A percentile compares a stretch with the other conserved stretches of the same genome.
Conservation (phyloP, 352 stramenopile genomes). For the Pythium folliculosum region DNA sequence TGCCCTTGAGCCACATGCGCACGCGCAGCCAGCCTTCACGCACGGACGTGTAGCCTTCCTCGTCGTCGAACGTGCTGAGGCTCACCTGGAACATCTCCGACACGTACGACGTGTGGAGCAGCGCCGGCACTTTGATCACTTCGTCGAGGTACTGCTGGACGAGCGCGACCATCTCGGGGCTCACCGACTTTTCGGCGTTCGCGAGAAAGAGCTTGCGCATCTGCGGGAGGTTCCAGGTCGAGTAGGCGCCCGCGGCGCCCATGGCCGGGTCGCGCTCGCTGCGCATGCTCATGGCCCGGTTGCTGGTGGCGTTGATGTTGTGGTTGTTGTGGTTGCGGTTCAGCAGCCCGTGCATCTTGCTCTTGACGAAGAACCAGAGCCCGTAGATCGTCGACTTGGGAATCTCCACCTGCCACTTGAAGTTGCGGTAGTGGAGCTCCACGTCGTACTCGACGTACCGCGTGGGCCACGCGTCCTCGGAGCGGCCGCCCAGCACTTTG, state of each 20-base stretch:
- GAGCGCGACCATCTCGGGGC: conserved; percentile 73
- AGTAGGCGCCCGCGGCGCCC: conserved; percentile 7
- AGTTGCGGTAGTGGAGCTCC: conserved; percentile 78
- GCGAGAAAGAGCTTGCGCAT: conserved; percentile 83
- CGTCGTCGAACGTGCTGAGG: conserved; percentile 83
- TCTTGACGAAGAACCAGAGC: conserved; percentile 89
- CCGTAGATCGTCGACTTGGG: conserved; percentile 80
- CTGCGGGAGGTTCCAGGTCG: conserved; percentile 56
- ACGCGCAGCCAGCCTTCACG: conserved; percentile 86
- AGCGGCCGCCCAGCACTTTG: conserved; percentile 60
- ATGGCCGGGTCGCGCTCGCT: conserved; percentile 16
- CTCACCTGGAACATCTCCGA: conserved; percentile 84
- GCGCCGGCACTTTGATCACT: conserved; percentile 57
- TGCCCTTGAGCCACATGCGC: conserved; percentile 83
- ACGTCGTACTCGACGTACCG: conserved; percentile 87
- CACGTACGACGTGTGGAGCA: conserved; percentile 72
- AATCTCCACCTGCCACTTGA: conserved; percentile 85
- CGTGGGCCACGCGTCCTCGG: conserved; percentile 79
- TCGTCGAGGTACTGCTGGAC: conserved; percentile 76
- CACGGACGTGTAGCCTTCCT: conserved; percentile 75
- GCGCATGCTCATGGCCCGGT: conserved; percentile 6
- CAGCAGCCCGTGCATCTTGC: conserved; percentile 56
- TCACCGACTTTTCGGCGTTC: conserved; percentile 72
- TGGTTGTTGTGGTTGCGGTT: conserved; percentile 18
- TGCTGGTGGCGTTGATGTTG: not conserved